Conservation (phyloP, 495 filamentous ascomycete genomes). For the Margaritispora aquatica region DNA sequence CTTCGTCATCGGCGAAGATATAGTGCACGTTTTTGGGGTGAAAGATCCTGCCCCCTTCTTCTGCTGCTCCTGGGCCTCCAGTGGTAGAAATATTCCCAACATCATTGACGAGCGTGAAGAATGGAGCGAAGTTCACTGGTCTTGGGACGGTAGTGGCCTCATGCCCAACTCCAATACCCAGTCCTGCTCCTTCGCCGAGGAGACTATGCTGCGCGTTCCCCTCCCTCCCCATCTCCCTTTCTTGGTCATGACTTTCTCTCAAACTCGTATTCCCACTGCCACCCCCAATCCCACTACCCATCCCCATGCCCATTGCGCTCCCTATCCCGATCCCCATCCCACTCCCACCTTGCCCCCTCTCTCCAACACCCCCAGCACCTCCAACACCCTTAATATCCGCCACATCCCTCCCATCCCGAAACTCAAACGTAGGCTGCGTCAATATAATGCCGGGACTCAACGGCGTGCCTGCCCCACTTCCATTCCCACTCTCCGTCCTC, state of each 20-base stretch:
- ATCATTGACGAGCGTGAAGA: constrained; percentile 62
- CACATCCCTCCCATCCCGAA: neutral
- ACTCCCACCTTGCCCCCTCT: too few species aligned
- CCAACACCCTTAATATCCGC: too few species aligned
- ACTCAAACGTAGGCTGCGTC: neutral
- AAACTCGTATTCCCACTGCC: neutral
- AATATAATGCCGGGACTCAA: neutral
- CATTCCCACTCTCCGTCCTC: neutral
- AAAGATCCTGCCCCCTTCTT: constrained; percentile 31
- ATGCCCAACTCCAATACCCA: too few species aligned
- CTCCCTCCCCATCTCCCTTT: neutral
- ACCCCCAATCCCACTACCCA: neutral
- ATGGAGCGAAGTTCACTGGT: constrained; percentile 48
- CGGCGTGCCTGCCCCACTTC: neutral
- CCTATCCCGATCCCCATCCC: too few species aligned
- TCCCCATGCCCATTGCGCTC: neutral
- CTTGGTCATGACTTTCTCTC: neutral
- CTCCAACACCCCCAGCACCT: too few species aligned
- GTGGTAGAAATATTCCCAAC: constrained; percentile 34
- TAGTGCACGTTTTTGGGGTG: constrained; percentile 83
- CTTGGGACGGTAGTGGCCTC: too few species aligned
- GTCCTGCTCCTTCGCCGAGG: neutral
- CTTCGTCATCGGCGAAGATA: constrained; percentile 76
- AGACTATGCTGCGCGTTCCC: neutral
- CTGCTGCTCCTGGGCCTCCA: neutral